A percentile compares a stretch with the other conserved stretches of the same genome.
These are phyloP conservation scores for Fusarium citri DNA, from an alignment of 2,329 filamentous ascomycete species.

Conservation along the genomic window DNA sequence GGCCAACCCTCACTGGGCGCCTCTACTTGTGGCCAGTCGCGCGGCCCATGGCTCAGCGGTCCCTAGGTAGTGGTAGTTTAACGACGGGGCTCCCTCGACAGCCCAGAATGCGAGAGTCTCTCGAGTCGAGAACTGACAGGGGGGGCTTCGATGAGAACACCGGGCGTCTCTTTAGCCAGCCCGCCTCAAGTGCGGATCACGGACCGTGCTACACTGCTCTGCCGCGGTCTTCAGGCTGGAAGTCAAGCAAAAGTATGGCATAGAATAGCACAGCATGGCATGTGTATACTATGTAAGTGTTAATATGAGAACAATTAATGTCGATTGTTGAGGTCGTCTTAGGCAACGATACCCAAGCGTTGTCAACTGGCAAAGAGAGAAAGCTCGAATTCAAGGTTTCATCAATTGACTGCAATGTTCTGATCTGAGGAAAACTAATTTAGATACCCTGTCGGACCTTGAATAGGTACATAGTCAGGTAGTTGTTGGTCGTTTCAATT, in stretches of 20 bases:
- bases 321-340: background rate
- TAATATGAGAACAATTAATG: background rate
- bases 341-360: background rate
- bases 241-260: background rate
- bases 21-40: constrained; percentile 29
- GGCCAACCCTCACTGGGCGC: constrained; percentile 28
- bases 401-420: background rate
- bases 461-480: background rate
- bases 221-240: constrained; percentile 32
- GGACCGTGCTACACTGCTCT: constrained; percentile 25
- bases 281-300: background rate
- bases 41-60: constrained; percentile 28
- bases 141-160: constrained; percentile 16
- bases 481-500: constrained; percentile 19
- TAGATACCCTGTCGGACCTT: background rate
- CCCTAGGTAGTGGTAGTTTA: constrained; percentile 14
- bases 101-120: constrained; percentile 14
- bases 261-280: background rate
- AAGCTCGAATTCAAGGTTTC: background rate
- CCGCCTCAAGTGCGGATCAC: constrained; percentile 19
- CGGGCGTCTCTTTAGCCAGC: constrained; percentile 18
- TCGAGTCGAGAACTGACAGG: constrained; percentile 32
- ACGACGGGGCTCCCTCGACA: constrained; percentile 28
- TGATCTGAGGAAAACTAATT: background rate
- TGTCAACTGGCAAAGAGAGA: background rate